Percentiles rank a stretch among this genome's conserved stretches.
Conservation (phyloP, 257 asterid species). For the Penstemon eatonii region DNA sequence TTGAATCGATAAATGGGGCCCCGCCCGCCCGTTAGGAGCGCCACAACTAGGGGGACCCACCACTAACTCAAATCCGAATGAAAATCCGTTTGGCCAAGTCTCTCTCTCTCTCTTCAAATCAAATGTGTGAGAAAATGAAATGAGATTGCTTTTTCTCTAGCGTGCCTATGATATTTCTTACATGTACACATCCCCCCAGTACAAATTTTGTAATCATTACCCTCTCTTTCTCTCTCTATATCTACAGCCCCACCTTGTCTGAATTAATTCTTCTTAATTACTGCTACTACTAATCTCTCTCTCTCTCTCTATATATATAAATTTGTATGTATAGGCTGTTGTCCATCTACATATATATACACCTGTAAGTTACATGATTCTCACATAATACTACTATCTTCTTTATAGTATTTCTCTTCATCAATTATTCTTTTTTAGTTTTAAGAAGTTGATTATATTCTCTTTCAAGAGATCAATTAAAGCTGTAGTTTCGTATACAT, state of each 20-base stretch:
- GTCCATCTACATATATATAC: constrained; percentile 10
- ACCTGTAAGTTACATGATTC: constrained; percentile 20
- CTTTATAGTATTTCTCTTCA: constrained; percentile 10
- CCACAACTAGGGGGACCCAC: constrained; percentile 39
- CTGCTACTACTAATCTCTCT: neutral
- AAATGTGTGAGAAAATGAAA: constrained; percentile 8
- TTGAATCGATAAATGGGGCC: neutral
- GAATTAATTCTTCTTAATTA: neutral
- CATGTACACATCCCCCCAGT: constrained; percentile 39
- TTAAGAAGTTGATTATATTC: constrained; percentile 8
- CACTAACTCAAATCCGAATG: constrained; percentile 24
- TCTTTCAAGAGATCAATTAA: neutral
- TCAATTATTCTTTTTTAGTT: neutral
- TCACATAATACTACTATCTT: constrained; percentile 6
- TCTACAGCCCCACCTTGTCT: constrained; percentile 19
- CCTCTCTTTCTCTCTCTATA: constrained; percentile 27
- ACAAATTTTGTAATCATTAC: constrained; percentile 41
- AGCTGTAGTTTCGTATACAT: constrained; percentile 29
- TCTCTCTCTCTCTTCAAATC: neutral
- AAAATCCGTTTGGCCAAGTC: constrained; percentile 9
- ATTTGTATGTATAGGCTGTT: constrained; percentile 5
- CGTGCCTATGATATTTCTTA: constrained; percentile 31
- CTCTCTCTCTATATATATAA: too few species aligned
- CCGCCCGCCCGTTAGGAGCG: neutral
- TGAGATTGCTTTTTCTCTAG: constrained; percentile 26